These are phyloP conservation scores for Penicillium chermesinum DNA, from an alignment of 495 filamentous ascomycete genomes.

Conservation along the genomic window DNA sequence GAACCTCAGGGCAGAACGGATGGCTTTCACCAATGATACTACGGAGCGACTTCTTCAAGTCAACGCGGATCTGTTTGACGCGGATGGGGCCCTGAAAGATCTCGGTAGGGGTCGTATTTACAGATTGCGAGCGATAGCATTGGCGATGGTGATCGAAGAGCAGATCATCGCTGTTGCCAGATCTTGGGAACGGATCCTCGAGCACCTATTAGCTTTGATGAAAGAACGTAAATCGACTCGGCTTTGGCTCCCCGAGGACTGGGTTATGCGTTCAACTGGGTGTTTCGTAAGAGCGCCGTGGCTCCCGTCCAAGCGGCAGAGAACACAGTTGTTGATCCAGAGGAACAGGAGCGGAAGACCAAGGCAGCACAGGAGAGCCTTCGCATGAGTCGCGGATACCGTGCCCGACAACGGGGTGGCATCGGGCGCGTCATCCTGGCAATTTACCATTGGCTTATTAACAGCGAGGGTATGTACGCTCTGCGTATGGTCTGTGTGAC, in stretches of 20 bases:
- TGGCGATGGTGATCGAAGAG: conserved; percentile 31
- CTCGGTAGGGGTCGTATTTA: conserved; percentile 10
- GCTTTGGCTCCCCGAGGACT: conserved; percentile 24
- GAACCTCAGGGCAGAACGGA: conserved; percentile 13
- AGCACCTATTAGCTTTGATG: conserved; percentile 17
- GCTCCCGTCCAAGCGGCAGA: conserved; percentile 14
- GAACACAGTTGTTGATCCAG: conserved; percentile 16
- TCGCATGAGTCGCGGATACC: conserved; percentile 27
- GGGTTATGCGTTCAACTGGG: conserved; percentile 23
- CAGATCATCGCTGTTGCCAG: conserved; percentile 22
- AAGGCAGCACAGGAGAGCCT: conserved; percentile 26
- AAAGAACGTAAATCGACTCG: conserved; percentile 19
- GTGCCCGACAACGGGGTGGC: conserved; percentile 18
- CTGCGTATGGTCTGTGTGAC: conserved; percentile 38
- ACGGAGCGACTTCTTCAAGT: conserved; percentile 23
- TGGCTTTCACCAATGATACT: conserved; percentile 19
- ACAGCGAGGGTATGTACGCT: conserved; percentile 33
- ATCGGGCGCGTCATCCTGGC: conserved; percentile 19
- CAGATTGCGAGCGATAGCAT: conserved; percentile 15
- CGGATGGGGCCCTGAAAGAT: conserved; percentile 14
- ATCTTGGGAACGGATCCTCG: conserved; percentile 17
- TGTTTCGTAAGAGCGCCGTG: conserved; percentile 9
- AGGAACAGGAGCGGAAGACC: conserved; percentile 17
- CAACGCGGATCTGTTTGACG: conserved; percentile 25
- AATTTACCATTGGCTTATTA: conserved; percentile 29